These are phyloP conservation scores for Pulicaria dysenterica DNA, from an alignment of 129 eudicot species.

Conservation along the genomic window DNA sequence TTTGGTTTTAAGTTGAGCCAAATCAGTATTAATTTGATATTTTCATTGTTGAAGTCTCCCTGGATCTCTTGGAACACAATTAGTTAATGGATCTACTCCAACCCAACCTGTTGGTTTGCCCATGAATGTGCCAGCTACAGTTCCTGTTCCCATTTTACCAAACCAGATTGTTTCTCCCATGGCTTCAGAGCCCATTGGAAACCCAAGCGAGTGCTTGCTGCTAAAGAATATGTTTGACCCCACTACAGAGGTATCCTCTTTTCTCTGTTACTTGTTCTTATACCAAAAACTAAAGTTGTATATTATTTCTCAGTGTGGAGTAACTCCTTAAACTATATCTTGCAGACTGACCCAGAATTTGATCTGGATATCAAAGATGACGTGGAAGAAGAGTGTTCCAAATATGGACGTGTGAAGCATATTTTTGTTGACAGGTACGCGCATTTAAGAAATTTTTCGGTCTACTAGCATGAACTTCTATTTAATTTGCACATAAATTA, in stretches of 20 bases:
- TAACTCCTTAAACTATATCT: conserved; percentile 8
- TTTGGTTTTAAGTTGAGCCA: not conserved
- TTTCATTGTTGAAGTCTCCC: conserved; percentile 49
- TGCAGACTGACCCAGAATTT: conserved; percentile 89
- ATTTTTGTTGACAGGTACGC: conserved; percentile 88
- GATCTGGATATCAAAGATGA: conserved; percentile 92
- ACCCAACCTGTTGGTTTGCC: conserved; percentile 45
- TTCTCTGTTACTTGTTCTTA: not conserved
- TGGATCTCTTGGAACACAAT: conserved; percentile 72
- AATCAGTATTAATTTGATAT: not conserved
- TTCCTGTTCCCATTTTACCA: conserved; percentile 53
- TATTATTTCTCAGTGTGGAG: not conserved
- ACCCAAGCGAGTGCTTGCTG: conserved; percentile 86
- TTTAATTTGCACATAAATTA: not conserved
- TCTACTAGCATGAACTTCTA: not conserved
- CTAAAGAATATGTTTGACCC: conserved; percentile 98
- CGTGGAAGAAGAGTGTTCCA: conserved; percentile 88
- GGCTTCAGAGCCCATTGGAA: conserved; percentile 77
- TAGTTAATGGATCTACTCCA: conserved; percentile 65
- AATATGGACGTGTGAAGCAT: conserved; percentile 84
- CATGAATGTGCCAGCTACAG: conserved; percentile 32
- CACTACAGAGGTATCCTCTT: conserved; percentile 61
- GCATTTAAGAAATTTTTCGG: not conserved
- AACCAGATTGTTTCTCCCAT: conserved; percentile 56
- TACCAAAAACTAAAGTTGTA: not conserved